Percentiles rank a stretch among this genome's conserved stretches.
phyloP scores from a whole-genome alignment of 805 yeast species.

The Nakazawaea ernobii region DNA sequence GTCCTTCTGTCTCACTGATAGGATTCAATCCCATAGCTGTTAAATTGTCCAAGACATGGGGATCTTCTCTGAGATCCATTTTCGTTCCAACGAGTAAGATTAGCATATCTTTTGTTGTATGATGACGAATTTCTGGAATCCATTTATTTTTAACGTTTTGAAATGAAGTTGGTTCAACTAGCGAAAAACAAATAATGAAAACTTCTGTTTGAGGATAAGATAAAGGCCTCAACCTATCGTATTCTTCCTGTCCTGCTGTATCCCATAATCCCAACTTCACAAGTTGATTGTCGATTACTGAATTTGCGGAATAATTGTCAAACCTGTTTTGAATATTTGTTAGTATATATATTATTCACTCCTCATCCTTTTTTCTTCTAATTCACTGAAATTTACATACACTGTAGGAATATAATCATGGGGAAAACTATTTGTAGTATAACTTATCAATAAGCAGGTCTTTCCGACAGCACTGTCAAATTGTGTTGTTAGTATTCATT shows the following conservation, averaged over 20 bases:
- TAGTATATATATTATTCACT: not conserved
- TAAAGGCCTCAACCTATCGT: slow-evolving; percentile 82
- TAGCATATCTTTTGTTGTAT: slow-evolving; percentile 65
- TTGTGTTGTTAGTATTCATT: not conserved
- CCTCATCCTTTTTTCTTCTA: not conserved
- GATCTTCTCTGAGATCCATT: slow-evolving; percentile 77
- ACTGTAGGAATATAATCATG: slow-evolving; percentile 93
- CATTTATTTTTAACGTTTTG: slow-evolving; percentile 76
- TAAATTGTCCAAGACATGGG: slow-evolving; percentile 64
- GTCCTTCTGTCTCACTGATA: slow-evolving; percentile 56
- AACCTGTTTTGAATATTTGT: slow-evolving; percentile 29
- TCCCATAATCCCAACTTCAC: slow-evolving; percentile 89
- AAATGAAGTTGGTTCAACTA: slow-evolving; percentile 75
- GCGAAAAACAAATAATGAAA: slow-evolving; percentile 79
- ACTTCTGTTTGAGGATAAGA: slow-evolving; percentile 92
- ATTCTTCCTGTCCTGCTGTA: slow-evolving; percentile 93
- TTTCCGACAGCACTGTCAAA: slow-evolving; percentile 78
- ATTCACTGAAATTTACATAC: slow-evolving; percentile 15
- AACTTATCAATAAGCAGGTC: slow-evolving; percentile 80
- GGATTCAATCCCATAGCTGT: slow-evolving; percentile 59
- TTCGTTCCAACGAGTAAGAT: slow-evolving; percentile 85
- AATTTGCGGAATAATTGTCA: slow-evolving; percentile 85
- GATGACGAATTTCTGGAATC: slow-evolving; percentile 85
- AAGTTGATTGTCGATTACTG: slow-evolving; percentile 75
- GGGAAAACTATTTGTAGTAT: slow-evolving; percentile 90